phyloP scores from a whole-genome alignment of 768 basidiomycete species.

The Boletus tylopilopsis region DNA sequence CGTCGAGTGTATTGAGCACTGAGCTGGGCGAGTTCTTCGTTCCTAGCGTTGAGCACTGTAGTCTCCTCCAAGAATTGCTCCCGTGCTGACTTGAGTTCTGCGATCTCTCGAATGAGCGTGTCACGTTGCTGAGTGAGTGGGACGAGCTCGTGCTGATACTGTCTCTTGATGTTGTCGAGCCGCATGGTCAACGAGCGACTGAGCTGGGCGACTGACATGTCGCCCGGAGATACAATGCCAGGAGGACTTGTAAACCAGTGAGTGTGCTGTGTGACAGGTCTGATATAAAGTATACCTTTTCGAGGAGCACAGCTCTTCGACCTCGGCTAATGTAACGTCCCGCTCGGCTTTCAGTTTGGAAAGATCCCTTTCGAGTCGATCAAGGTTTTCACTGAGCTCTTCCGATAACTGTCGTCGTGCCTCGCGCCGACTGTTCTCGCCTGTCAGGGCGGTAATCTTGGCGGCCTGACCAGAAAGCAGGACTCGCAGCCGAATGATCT shows the following conservation, averaged over 20 bases:
- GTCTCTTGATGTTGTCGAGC: conserved; percentile 80
- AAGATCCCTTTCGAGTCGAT: conserved; percentile 78
- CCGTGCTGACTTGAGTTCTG: conserved; percentile 80
- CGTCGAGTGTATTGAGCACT: conserved; percentile 79
- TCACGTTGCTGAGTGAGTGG: conserved; percentile 84
- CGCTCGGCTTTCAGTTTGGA: conserved; percentile 86
- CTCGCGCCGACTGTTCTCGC: conserved; percentile 75
- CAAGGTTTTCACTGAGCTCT: conserved; percentile 73
- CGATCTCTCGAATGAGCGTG: conserved; percentile 71
- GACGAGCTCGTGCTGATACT: conserved; percentile 84
- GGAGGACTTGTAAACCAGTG: conserved; percentile 22
- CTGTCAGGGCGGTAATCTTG: conserved; percentile 78
- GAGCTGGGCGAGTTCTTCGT: conserved; percentile 89
- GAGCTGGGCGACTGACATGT: conserved; percentile 41
- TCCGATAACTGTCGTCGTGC: conserved; percentile 74
- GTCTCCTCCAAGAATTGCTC: conserved; percentile 91
- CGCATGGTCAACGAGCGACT: conserved; percentile 77
- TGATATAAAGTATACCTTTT: conserved; percentile 51
- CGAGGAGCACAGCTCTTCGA: conserved; percentile 80
- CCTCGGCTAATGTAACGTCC: conserved; percentile 88
- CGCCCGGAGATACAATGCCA: conserved; percentile 25
- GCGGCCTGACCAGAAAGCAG: conserved; percentile 89
- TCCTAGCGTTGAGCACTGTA: conserved; percentile 82
- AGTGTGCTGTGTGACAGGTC: conserved; percentile 21
- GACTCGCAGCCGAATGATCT: conserved; percentile 81